Base-by-base conservation (phyloP, 768 basidiomycete genomes). In the Rubroboletus pulcherrimus region DNA sequence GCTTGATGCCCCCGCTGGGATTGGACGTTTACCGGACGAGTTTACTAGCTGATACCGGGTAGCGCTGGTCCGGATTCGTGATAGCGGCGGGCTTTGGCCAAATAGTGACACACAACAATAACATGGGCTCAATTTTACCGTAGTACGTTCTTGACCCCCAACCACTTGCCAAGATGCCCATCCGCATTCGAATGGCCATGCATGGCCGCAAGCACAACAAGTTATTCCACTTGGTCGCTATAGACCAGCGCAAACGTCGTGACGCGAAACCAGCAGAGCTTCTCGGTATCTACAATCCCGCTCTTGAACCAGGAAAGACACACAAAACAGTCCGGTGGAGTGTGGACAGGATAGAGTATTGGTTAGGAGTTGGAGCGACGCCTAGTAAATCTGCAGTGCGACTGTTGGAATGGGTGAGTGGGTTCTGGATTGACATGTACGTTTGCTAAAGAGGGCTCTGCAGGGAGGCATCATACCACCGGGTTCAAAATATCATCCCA, bases 311-410 rank as follows among this genome's bases (percentile, higher is more conserved):
- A 17, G 80, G 77, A 37, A 70, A 77, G 55, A 71, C 75, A 24
- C 78, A 82, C 61, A 96, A 94, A 73, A 84, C 81, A 34, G 77
- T 98, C 53, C 81, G 87, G 63, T 98, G 95, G 94, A 93, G 93
- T 71, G 86, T 87, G 26, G 86, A 91, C 63, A 83, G 96, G 68
- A 91, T 98, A 69, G 79, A 80, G 55, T 93, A 91, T 66, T 98
- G 96, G 96, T 71, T 98, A 38, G 79, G 79, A 34, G 83, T 87
- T 17, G 95, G 94, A 0, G 96, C 96, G 34, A 71, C 81, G 56
- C 96, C 96, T 1, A 88, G 84, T 43, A 85, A 86, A 66, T 78
- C 87, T 7, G 91, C 90, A 5, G 82, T 87, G 39, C 85, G 79
- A 63, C 65, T 98, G 60, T 72, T 98, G 65, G 85, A 89, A 67